Conservation (phyloP, 148 eudicot genomes). For the Silene uniflora region DNA sequence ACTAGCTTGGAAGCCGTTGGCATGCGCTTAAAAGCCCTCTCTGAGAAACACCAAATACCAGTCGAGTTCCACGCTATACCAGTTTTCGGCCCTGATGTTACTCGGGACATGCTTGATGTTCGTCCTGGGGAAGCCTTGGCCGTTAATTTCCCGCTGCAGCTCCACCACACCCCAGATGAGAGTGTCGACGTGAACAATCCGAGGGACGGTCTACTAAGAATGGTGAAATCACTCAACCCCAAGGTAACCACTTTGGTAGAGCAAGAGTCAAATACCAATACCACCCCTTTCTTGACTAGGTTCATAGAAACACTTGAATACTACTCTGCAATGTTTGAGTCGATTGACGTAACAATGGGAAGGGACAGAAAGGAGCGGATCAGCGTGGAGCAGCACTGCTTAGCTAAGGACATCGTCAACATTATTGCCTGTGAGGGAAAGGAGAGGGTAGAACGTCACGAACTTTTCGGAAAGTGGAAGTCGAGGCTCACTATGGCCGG, state of each 20-base stretch:
- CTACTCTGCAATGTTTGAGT: slow-evolving; percentile 91
- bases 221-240: slow-evolving; percentile 70
- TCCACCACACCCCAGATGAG: slow-evolving; percentile 93
- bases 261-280: slow-evolving; percentile 93
- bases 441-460: slow-evolving; percentile 83
- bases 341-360: slow-evolving; percentile 62
- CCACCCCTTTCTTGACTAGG: slow-evolving; percentile 68
- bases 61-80: slow-evolving; percentile 74
- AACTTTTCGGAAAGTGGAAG: slow-evolving; percentile 88
- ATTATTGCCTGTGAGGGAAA: slow-evolving; percentile 85
- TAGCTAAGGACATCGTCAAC: slow-evolving; percentile 86
- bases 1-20: slow-evolving; percentile 57
- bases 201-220: slow-evolving; percentile 65
- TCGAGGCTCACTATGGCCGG: slow-evolving; percentile 93
- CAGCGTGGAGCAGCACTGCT: slow-evolving; percentile 74
- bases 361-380: slow-evolving; percentile 69
- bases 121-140: slow-evolving; percentile 81
- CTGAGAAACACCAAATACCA: slow-evolving; percentile 56
- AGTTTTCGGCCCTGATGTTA: slow-evolving; percentile 54
- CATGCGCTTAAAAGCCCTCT: slow-evolving; percentile 45
- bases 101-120: slow-evolving; percentile 59
- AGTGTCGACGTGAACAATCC: slow-evolving; percentile 85
- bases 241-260: slow-evolving; percentile 78
- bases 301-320: slow-evolving; percentile 64
- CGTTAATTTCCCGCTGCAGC: slow-evolving; percentile 79